Conservation (phyloP, 306 rosid species). For the Malus asiatica region DNA sequence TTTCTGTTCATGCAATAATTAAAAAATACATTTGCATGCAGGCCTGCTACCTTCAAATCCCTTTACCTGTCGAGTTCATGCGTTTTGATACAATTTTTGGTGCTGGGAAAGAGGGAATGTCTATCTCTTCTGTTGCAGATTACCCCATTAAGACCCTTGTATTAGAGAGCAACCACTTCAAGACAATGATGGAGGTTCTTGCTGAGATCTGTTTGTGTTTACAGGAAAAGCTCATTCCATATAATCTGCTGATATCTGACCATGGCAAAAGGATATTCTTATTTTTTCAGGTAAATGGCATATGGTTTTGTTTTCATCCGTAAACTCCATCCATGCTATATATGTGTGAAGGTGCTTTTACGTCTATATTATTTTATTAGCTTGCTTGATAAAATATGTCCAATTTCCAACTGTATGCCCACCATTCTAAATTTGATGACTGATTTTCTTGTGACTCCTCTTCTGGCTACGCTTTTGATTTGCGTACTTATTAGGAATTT, state of each 20-base stretch:
- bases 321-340: neutral
- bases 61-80: slow-evolving; percentile 34
- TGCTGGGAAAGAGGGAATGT: slow-evolving; percentile 3
- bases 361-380: neutral
- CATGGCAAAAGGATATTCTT: slow-evolving; percentile 32
- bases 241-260: slow-evolving; percentile 29
- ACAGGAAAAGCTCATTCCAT: slow-evolving; percentile 14
- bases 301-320: neutral
- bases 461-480: neutral
- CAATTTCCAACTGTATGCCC: neutral
- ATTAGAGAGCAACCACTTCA: slow-evolving; percentile 21
- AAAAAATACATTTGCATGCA: slow-evolving; percentile 9
- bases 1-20: neutral
- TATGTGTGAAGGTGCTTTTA: neutral
- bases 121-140: slow-evolving; percentile 17
- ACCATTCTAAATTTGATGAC: neutral
- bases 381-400: neutral
- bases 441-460: neutral
- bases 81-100: slow-evolving; percentile 19
- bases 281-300: slow-evolving; percentile 26
- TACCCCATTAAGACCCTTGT: slow-evolving; percentile 34
- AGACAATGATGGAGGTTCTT: slow-evolving; percentile 20
- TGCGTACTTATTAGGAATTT: neutral
- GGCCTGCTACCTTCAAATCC: slow-evolving; percentile 35
- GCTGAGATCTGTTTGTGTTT: slow-evolving; percentile 23